A percentile compares a stretch with the other conserved stretches of the same genome.
Conservation (phyloP, 805 yeast genomes). For the Candida corydali region DNA sequence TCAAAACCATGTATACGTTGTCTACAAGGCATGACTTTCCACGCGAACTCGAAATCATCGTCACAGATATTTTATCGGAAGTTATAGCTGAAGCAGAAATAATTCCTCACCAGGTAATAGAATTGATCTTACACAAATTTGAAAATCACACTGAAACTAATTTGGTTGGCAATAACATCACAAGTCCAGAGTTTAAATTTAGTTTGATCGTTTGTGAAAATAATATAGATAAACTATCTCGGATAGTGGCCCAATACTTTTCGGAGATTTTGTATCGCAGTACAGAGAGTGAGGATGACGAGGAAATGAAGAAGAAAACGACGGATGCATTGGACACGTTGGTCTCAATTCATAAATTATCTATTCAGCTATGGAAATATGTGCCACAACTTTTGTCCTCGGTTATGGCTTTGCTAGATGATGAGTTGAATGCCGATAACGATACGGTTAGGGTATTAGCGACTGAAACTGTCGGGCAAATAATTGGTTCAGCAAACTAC, state of each 20-base stretch:
- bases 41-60: conserved; percentile 52
- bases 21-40: conserved; percentile 41
- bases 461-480: conserved; percentile 66
- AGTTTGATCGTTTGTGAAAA: conserved; percentile 64
- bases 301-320: conserved; percentile 13
- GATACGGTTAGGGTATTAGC: conserved; percentile 61
- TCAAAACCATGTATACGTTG: conserved; percentile 58
- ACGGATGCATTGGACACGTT: conserved; percentile 39
- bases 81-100: conserved; percentile 66
- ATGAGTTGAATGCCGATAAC: conserved; percentile 72
- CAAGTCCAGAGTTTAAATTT: conserved; percentile 61
- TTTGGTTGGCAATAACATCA: conserved; percentile 13
- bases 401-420: conserved; percentile 74
- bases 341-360: conserved; percentile 57
- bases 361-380: conserved; percentile 68
- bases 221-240: conserved; percentile 68
- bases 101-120: conserved; percentile 57
- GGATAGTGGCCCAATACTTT: conserved; percentile 73
- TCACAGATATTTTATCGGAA: conserved; percentile 70
- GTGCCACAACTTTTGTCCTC: conserved; percentile 73
- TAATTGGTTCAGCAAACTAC: conserved; percentile 35
- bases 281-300: conserved; percentile 16
- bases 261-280: conserved; percentile 68
- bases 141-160: conserved; percentile 18
- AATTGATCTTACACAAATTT: conserved; percentile 63